These are phyloP conservation scores for Fusarium sp. DNA, from an alignment of 2,329 filamentous ascomycete genomes.

Conservation along the genomic window DNA sequence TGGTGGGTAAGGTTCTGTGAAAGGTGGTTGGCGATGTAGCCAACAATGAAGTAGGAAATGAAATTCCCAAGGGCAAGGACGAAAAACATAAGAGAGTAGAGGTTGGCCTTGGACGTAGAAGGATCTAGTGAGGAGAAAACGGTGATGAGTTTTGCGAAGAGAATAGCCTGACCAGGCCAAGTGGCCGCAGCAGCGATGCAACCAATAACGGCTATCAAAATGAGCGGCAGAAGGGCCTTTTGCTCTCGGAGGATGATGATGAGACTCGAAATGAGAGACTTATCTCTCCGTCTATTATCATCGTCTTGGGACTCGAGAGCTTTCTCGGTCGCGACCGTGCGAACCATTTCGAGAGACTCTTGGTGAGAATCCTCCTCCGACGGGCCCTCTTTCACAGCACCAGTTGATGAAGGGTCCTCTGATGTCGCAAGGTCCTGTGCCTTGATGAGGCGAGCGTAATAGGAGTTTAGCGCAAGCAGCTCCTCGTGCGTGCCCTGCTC, in stretches of 20 bases:
- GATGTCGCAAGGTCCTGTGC: constrained; percentile 33
- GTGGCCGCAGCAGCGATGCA: constrained; percentile 45
- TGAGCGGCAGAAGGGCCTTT: constrained; percentile 16
- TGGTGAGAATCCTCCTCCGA: not conserved
- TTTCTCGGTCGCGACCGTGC: constrained; percentile 23
- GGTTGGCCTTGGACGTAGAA: constrained; percentile 51
- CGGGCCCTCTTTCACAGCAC: not conserved
- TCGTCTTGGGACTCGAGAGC: not conserved
- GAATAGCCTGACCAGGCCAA: constrained; percentile 52
- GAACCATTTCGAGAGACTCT: constrained; percentile 5
- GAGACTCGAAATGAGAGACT: constrained; percentile 26
- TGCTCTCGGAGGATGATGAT: constrained; percentile 36
- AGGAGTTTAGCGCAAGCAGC: constrained; percentile 24
- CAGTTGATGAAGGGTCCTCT: not conserved
- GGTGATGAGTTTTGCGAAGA: constrained; percentile 51
- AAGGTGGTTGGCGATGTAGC: constrained; percentile 10
- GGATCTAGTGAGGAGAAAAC: constrained; percentile 42
- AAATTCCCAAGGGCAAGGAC: constrained; percentile 59
- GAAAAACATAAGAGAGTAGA: constrained; percentile 64
- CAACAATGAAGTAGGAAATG: constrained; percentile 53
- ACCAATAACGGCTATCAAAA: not conserved
- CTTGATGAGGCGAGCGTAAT: constrained; percentile 42
- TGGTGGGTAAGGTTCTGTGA: constrained; percentile 7
- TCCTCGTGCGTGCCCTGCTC: constrained; percentile 45
- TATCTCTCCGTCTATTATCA: not conserved